Evolutionary conservation across 345 rosid species (phyloP), one percentile per base, ranked within the genome.

Genomic region (Populus pruinosa): DNA sequence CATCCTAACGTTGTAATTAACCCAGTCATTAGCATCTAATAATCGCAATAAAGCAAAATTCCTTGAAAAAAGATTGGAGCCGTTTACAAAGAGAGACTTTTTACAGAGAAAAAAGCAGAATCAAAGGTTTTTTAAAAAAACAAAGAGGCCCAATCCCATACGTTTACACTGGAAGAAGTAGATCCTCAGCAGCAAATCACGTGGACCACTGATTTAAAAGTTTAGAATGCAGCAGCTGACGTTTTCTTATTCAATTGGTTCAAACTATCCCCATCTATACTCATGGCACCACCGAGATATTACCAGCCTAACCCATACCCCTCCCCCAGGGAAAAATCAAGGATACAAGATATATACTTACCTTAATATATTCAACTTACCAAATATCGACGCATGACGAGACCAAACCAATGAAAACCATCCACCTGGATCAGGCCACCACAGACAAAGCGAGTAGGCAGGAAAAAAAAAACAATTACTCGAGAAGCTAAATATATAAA

Each of bases 361-460:
- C 68, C 74, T 25, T 55, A 8, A 12, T 25, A 38, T 31, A 9
- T 53, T 18, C 8, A 16, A 33, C 69, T 12, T 41, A 8, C 59
- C 29, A 35, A n/a, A 53, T 9, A 10, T 9, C 5, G 3, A n/a
- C 63, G 63, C 9, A 39, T 79, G 78, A 74, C 75, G 5, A 13
- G 56, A 35, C 33, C 16, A 13, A 6, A 5, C 75, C 78, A 74
- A 79, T 62, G n/a, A 63, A 35, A 11, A 0, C 0, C 31, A 0
- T 64, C 80, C 80, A 78, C 76, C 71, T 78, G 70, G 76, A 62
- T 21, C 29, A 20, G 2, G 6, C 3, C 1, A 13, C 76, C 80
- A 47, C 13, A 44, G 4, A 10, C 0, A 25, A 33, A 5, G 76
- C 53, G 71, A 71, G 70, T 35, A 47, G 17, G 16, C 0, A 0